phyloP scores from a whole-genome alignment of 2,329 filamentous ascomycete species.

The Trichophaea hybrida region DNA sequence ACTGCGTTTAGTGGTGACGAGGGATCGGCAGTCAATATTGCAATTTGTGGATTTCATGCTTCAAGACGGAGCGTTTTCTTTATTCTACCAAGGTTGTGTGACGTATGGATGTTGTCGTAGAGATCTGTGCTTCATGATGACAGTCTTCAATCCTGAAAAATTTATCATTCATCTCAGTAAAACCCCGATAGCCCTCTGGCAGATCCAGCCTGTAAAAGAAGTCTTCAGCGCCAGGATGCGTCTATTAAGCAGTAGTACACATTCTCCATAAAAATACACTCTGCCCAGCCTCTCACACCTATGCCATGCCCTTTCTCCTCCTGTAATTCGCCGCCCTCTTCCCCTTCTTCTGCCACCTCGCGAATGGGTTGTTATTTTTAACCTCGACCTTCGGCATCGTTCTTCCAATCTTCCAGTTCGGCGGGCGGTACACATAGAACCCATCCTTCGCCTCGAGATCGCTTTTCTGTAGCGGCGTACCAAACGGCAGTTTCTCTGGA shows the following conservation, averaged over 20 bases:
- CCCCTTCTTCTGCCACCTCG: constrained; percentile 19
- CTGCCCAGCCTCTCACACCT: not conserved
- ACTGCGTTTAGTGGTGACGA: too few relatives aligned
- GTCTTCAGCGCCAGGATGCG: not conserved
- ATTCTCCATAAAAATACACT: not conserved
- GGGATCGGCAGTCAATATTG: too few relatives aligned
- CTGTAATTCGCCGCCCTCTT: constrained; percentile 13
- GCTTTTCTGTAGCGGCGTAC: constrained; percentile 6
- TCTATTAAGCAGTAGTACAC: not conserved
- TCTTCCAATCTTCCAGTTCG: constrained; percentile 23
- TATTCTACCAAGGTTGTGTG: too few relatives aligned
- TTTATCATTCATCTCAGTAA: too few relatives aligned
- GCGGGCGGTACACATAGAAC: constrained; percentile 17
- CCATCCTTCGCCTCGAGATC: constrained; percentile 12
- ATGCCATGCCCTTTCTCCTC: constrained; percentile 7
- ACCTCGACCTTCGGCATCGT: constrained; percentile 18
- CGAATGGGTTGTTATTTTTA: constrained; percentile 19
- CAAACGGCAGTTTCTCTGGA: constrained; percentile 3
- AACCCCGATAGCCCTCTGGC: too few relatives aligned
- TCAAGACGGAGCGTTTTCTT: too few relatives aligned
- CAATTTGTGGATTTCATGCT: too few relatives aligned
- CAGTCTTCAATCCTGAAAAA: too few relatives aligned
- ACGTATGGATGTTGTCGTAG: too few relatives aligned
- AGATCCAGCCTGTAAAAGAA: too few relatives aligned
- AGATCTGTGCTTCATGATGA: too few relatives aligned